These are phyloP conservation scores for Berkeleyomyces rouxiae DNA, from an alignment of 2,329 filamentous ascomycete genomes.

Conservation along the genomic window DNA sequence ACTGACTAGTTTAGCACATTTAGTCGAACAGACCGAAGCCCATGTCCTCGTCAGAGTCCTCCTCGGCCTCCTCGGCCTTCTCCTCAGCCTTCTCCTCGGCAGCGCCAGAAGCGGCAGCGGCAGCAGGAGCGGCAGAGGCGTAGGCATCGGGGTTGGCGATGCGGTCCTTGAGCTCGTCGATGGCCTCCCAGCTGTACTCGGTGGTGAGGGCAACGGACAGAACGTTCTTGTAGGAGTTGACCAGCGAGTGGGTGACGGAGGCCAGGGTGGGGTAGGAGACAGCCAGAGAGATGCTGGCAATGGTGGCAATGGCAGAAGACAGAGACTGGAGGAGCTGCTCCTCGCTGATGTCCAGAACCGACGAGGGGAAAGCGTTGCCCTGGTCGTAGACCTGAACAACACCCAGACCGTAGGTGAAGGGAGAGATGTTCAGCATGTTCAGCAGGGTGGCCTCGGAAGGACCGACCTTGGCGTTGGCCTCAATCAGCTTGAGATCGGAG, in stretches of 20 bases:
- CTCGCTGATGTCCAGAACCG: conserved; percentile 86
- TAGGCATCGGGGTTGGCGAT: conserved; percentile 98
- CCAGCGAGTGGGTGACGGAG: conserved; percentile 85
- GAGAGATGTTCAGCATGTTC: conserved; percentile 99
- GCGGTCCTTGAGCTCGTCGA: conserved; percentile 96
- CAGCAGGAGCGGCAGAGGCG: conserved; percentile 62
- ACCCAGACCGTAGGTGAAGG: conserved; percentile 98
- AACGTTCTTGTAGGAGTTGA: conserved; percentile 98
- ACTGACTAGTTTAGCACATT: conserved; percentile 21
- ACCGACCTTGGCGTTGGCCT: conserved; percentile 85
- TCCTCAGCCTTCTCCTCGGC: conserved; percentile 40
- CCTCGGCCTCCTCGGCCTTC: conserved; percentile 53
- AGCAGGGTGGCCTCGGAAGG: conserved; percentile 96
- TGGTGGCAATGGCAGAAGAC: conserved; percentile 63
- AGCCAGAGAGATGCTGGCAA: conserved; percentile 82
- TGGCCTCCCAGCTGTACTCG: conserved; percentile 86
- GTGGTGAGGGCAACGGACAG: conserved; percentile 79
- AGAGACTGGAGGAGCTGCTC: conserved; percentile 80
- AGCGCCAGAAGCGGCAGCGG: conserved; percentile 36
- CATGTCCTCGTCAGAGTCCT: conserved; percentile 28
- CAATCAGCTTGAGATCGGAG: conserved; percentile 91
- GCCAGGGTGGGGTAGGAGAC: conserved; percentile 90
- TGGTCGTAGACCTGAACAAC: conserved; percentile 94
- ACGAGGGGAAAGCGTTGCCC: conserved; percentile 76
- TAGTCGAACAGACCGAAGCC: conserved; percentile 59